Conservation (phyloP, 2,329 filamentous ascomycete genomes). For the Botrytis hyacinthi region DNA sequence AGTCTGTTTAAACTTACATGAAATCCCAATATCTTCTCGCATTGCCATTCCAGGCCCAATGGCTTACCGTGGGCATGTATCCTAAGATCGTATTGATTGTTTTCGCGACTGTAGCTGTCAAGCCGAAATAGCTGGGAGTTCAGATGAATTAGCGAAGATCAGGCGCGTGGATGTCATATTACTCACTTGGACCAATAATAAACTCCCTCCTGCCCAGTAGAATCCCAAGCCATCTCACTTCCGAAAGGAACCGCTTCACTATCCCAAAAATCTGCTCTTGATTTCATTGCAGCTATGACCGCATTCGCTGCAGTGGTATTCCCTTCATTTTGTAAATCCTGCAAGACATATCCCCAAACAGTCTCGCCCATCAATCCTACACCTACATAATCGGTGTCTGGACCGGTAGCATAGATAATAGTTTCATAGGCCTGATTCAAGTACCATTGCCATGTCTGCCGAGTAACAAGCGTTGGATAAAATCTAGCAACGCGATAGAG, state of each 20-base stretch:
- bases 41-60: conserved; percentile 64
- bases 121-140: conserved; percentile 46
- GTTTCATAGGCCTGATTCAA: conserved; percentile 54
- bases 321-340: conserved; percentile 50
- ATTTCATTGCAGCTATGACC: conserved; percentile 48
- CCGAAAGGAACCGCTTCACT: conserved; percentile 53
- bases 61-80: conserved; percentile 56
- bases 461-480: conserved; percentile 46
- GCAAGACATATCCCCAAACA: conserved; percentile 52
- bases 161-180: rapidly evolving
- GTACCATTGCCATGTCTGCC: conserved; percentile 53
- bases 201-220: conserved; percentile 59
- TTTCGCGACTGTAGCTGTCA: conserved; percentile 47
- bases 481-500: conserved; percentile 54
- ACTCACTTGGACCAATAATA: conserved; percentile 52
- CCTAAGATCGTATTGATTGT: conserved; percentile 55
- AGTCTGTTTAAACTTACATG: conserved; percentile 37
- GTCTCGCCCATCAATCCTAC: conserved; percentile 60
- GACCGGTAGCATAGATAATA: conserved; percentile 41
- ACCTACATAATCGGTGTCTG: conserved; percentile 46
- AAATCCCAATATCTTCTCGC: conserved; percentile 48
- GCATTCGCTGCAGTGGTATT: conserved; percentile 42
- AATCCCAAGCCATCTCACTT: conserved; percentile 63
- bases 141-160: not conserved
- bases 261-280: conserved; percentile 51